Conservation (phyloP, 495 filamentous ascomycete species). For the Thermochaetoides thermophila region DNA sequence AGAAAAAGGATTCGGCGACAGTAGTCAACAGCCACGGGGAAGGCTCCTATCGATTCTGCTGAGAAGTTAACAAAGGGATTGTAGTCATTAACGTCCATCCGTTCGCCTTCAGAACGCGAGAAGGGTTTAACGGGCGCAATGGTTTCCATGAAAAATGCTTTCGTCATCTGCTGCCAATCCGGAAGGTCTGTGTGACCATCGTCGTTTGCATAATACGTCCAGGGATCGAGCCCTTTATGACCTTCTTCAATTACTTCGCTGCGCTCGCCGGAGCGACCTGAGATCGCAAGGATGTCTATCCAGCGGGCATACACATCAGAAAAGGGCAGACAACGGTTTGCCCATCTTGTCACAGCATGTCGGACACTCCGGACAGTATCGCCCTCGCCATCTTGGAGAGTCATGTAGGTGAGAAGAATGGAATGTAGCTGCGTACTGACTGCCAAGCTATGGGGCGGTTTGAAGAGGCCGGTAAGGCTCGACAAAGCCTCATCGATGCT, state of each 20-base stretch:
- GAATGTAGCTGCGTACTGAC: slow-evolving; percentile 20
- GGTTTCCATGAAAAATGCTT: slow-evolving; percentile 28
- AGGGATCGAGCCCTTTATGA: slow-evolving; percentile 59
- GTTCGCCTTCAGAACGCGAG: background rate
- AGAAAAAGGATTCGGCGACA: slow-evolving; percentile 60
- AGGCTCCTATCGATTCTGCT: slow-evolving; percentile 34
- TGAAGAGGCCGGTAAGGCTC: slow-evolving; percentile 43
- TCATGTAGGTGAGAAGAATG: slow-evolving; percentile 56
- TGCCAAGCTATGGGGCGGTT: slow-evolving; percentile 25
- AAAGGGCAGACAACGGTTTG: slow-evolving; percentile 77
- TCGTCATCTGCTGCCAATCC: slow-evolving; percentile 31
- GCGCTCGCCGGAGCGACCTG: slow-evolving; percentile 44
- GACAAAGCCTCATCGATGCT: slow-evolving; percentile 83
- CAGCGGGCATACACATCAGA: slow-evolving; percentile 66
- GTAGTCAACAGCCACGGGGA: slow-evolving; percentile 51
- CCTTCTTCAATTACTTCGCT: slow-evolving; percentile 83
- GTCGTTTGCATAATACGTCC: slow-evolving; percentile 29
- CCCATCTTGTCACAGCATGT: slow-evolving; percentile 75
- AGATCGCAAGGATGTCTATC: slow-evolving; percentile 72
- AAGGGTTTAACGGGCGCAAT: slow-evolving; percentile 15
- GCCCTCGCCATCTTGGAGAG: slow-evolving; percentile 37
- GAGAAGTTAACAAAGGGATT: slow-evolving; percentile 28
- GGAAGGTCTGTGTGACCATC: slow-evolving; percentile 23
- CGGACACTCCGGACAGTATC: slow-evolving; percentile 48
- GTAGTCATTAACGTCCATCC: slow-evolving; percentile 20